phyloP scores from a whole-genome alignment of 2,329 filamentous ascomycete species.

The Didymella pomorum region DNA sequence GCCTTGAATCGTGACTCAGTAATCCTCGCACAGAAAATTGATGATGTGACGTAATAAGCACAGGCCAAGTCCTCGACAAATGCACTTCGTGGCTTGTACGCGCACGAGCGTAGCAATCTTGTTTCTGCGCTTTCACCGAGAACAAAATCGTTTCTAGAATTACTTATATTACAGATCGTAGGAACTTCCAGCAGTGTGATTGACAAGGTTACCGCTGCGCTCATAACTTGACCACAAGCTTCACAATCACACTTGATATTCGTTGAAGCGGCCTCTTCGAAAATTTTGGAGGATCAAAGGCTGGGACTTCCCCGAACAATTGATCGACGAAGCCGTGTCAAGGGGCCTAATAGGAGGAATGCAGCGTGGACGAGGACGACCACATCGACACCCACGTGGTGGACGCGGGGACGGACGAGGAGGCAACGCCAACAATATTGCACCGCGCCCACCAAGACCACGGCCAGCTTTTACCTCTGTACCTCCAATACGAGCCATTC shows the following conservation, averaged over 20 bases:
- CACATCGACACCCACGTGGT: constrained; percentile 41
- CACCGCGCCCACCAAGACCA: constrained; percentile 15
- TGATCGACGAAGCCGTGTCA: background rate
- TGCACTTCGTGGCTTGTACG: background rate
- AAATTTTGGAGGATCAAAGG: background rate
- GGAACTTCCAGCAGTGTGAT: background rate
- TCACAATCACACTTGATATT: background rate
- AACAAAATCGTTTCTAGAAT: background rate
- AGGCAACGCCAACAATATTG: constrained; percentile 7
- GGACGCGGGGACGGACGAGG: constrained; percentile 17
- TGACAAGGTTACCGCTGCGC: background rate
- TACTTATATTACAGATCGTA: background rate
- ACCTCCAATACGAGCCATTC: constrained; percentile 49
- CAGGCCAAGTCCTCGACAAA: background rate
- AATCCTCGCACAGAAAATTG: background rate
- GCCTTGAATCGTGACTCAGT: background rate
- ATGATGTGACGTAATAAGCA: constrained; percentile 13
- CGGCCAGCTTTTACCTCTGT: constrained; percentile 29
- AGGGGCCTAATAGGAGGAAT: background rate
- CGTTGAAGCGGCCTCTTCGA: too few species aligned
- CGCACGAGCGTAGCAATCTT: background rate
- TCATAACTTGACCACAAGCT: background rate
- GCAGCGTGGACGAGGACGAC: constrained; percentile 32
- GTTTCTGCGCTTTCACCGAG: background rate
- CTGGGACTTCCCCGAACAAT: background rate